phyloP scores from a whole-genome alignment of 2,329 filamentous ascomycete species.

The Talaromyces sp. region DNA sequence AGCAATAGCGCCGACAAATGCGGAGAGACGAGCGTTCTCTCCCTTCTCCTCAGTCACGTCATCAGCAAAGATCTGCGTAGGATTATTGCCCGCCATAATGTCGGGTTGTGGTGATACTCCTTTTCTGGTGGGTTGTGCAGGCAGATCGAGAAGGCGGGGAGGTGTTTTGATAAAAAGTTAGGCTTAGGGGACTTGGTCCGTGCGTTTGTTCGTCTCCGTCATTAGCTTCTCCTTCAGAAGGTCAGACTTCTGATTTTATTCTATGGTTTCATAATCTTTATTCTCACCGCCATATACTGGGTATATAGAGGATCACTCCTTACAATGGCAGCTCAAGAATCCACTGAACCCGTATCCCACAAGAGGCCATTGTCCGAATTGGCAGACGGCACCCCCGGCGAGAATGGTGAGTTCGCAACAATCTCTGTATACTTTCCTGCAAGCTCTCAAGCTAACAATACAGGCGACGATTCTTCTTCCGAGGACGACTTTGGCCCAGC shows the following conservation, averaged over 20 bases:
- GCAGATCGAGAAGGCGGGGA: constrained; percentile 15
- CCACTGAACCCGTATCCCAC: constrained; percentile 33
- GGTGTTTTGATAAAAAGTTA: constrained; percentile 19
- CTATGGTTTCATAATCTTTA: not conserved
- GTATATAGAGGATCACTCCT: not conserved
- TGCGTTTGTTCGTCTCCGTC: constrained; percentile 16
- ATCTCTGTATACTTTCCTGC: not conserved
- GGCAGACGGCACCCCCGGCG: constrained; percentile 44
- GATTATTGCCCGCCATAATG: constrained; percentile 55
- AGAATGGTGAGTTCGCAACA: constrained; percentile 29
- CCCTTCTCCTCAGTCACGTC: constrained; percentile 97
- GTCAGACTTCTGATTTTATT: not conserved
- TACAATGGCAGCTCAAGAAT: constrained; percentile 31
- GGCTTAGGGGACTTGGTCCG: constrained; percentile 13
- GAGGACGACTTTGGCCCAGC: constrained; percentile 93
- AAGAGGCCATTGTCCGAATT: constrained; percentile 60
- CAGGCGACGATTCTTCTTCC: constrained; percentile 54
- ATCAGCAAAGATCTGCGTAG: constrained; percentile 96
- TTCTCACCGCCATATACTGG: not conserved
- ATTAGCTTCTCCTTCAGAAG: not conserved
- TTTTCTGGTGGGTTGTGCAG: not conserved
- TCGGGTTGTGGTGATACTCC: constrained; percentile 2
- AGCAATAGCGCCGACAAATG: constrained; percentile 96
- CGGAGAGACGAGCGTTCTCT: constrained; percentile 97
- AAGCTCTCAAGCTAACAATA: constrained; percentile 17